These are phyloP conservation scores for Fusarium euwallaceae DNA, from an alignment of 2,329 filamentous ascomycete genomes.

Conservation along the genomic window DNA sequence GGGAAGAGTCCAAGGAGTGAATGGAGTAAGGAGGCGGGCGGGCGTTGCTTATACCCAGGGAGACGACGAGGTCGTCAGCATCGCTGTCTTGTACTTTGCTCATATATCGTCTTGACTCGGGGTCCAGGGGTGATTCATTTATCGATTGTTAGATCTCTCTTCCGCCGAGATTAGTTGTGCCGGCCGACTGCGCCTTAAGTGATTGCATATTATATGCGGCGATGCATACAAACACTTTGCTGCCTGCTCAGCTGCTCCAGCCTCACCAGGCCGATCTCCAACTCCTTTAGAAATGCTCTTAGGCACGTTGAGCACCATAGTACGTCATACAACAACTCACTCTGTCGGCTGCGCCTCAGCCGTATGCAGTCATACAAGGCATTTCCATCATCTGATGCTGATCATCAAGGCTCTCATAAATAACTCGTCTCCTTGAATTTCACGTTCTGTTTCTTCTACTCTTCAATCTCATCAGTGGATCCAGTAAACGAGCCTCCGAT, in stretches of 20 bases:
- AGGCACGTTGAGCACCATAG: too few species aligned
- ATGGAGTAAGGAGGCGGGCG: too few species aligned
- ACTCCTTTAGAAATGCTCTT: too few species aligned
- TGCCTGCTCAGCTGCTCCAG: background rate
- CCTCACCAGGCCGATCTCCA: too few species aligned
- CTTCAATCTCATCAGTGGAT: background rate
- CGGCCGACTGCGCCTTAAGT: background rate
- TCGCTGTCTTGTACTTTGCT: background rate
- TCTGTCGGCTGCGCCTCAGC: background rate
- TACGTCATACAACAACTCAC: background rate
- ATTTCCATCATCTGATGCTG: background rate
- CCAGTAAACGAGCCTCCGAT: background rate
- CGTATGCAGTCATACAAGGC: background rate
- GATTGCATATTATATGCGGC: background rate
- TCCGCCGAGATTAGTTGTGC: background rate
- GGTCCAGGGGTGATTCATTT: too few species aligned
- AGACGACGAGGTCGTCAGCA: background rate
- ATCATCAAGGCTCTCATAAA: background rate
- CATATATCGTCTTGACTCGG: too few species aligned
- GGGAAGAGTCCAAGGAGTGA: too few species aligned
- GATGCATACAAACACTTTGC: background rate
- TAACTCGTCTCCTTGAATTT: background rate
- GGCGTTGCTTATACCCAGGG: too few species aligned
- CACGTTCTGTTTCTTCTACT: background rate
- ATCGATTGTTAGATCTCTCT: too few species aligned